phyloP scores from a whole-genome alignment of 352 stramenopile species.

The Phytophthora meadii region DNA sequence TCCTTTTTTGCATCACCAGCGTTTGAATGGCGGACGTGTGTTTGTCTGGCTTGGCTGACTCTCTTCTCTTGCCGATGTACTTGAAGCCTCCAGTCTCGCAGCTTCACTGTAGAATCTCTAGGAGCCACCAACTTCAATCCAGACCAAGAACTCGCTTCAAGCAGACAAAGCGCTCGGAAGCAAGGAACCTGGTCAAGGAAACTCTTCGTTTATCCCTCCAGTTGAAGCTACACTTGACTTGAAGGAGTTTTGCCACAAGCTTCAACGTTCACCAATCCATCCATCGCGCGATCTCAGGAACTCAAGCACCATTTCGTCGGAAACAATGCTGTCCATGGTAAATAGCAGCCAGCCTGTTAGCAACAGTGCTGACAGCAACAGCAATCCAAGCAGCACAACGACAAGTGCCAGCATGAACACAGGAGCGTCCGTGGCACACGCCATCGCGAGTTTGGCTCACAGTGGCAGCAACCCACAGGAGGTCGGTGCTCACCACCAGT shows the following conservation, averaged over 20 bases:
- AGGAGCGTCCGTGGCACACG: slow-evolving; percentile 39
- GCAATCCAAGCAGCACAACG: slow-evolving; percentile 12
- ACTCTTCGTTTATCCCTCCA: slow-evolving; percentile 1
- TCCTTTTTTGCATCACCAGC: slow-evolving; percentile 43
- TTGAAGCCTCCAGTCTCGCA: slow-evolving; percentile 57
- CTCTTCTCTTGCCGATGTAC: slow-evolving; percentile 44
- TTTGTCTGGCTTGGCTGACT: slow-evolving; percentile 42
- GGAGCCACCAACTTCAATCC: slow-evolving; percentile 85
- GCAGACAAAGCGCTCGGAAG: slow-evolving; percentile 3
- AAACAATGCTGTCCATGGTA: slow-evolving; percentile 72
- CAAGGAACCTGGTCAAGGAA: slow-evolving; percentile 9
- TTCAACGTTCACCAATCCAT: slow-evolving; percentile 32
- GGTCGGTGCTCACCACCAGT: slow-evolving; percentile 2
- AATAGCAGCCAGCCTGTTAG: slow-evolving; percentile 41
- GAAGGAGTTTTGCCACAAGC: slow-evolving; percentile 18
- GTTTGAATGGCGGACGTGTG: slow-evolving; percentile 57
- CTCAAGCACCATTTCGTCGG: slow-evolving; percentile 30
- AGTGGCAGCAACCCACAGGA: slow-evolving; percentile 26
- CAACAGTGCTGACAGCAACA: slow-evolving; percentile 22
- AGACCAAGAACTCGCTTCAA: slow-evolving; percentile 19
- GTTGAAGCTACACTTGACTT: slow-evolving; percentile 13
- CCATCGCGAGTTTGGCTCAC: slow-evolving; percentile 38
- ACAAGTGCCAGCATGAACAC: slow-evolving; percentile 28
- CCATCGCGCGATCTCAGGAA: slow-evolving; percentile 3
- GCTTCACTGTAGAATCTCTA: slow-evolving; percentile 49